Conservation (phyloP, 371 early-diverging fungal species). For the Mortierella sp. region DNA sequence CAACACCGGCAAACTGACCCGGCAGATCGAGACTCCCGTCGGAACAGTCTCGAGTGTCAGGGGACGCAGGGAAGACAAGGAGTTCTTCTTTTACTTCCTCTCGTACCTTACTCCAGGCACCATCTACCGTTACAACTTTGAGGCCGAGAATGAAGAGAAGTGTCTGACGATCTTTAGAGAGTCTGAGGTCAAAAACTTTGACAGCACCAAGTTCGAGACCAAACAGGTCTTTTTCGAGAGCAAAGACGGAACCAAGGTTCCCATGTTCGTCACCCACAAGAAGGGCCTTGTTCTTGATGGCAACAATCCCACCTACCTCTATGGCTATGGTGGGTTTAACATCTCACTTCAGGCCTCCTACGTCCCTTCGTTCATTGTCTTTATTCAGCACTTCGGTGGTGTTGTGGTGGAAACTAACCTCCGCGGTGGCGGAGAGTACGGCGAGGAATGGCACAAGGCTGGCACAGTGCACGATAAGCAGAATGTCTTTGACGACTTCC, state of each 20-base stretch:
- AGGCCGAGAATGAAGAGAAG: conserved; percentile 17
- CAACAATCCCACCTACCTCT: conserved; percentile 65
- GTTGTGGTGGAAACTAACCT: conserved; percentile 56
- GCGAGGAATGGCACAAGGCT: conserved; percentile 63
- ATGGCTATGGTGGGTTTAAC: conserved; percentile 77
- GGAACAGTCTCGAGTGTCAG: conserved; percentile 33
- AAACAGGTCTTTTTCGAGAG: conserved; percentile 69
- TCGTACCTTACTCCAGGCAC: conserved; percentile 67
- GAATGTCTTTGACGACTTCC: conserved; percentile 64
- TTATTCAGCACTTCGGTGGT: conserved; percentile 61
- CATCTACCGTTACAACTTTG: conserved; percentile 59
- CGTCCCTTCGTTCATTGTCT: conserved; percentile 56
- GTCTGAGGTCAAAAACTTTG: conserved; percentile 60
- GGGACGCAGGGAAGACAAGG: conserved; percentile 39
- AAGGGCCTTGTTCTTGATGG: conserved; percentile 62
- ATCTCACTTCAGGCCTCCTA: conserved; percentile 65
- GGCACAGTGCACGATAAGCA: conserved; percentile 58
- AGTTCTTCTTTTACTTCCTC: conserved; percentile 61
- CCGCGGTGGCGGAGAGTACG: conserved; percentile 68
- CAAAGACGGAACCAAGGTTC: conserved; percentile 73
- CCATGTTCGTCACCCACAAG: conserved; percentile 72
- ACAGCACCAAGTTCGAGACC: conserved; percentile 59
- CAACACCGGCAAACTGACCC: conserved; percentile 36
- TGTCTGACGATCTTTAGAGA: conserved; percentile 52
- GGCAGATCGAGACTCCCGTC: conserved; percentile 42